phyloP scores from a whole-genome alignment of 257 asterid genomes.

The Solanum ahanhuiri region DNA sequence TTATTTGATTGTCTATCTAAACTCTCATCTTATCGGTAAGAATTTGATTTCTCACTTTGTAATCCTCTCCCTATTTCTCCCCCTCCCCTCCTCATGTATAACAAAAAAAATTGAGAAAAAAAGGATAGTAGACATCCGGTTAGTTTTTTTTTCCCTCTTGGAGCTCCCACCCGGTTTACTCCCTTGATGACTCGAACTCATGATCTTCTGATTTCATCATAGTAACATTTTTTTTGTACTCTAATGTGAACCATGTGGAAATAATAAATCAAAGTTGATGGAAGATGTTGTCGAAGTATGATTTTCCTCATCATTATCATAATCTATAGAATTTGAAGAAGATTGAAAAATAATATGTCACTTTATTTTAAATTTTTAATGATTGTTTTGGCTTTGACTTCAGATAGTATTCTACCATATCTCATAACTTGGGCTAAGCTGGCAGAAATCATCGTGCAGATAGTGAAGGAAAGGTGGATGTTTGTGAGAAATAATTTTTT shows the following conservation, averaged over 20 bases:
- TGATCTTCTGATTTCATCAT: rapidly evolving
- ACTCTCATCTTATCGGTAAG: not conserved
- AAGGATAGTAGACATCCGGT: not conserved
- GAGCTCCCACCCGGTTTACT: no score
- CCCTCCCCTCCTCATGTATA: not conserved
- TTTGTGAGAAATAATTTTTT: not conserved
- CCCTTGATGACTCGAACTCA: no score
- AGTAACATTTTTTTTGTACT: not conserved
- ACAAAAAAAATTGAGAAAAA: not conserved
- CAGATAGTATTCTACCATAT: not conserved
- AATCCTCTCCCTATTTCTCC: not conserved
- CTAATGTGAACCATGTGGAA: not conserved
- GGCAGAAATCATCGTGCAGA: not conserved
- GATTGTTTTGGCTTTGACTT: not conserved
- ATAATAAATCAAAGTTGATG: not conserved
- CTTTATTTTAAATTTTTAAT: not conserved
- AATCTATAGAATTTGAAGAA: not conserved
- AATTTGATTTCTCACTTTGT: not conserved
- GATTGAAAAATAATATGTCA: not conserved
- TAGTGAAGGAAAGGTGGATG: not conserved
- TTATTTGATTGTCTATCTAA: not conserved
- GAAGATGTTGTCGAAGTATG: not conserved
- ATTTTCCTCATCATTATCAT: not conserved
- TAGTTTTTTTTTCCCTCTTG: not conserved
- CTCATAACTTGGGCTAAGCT: not conserved